Evolutionary conservation across 192 early-diverging fungal species (phyloP), one percentile per base, ranked within the genome.

Genomic region (Backusella parvicylindrica): DNA sequence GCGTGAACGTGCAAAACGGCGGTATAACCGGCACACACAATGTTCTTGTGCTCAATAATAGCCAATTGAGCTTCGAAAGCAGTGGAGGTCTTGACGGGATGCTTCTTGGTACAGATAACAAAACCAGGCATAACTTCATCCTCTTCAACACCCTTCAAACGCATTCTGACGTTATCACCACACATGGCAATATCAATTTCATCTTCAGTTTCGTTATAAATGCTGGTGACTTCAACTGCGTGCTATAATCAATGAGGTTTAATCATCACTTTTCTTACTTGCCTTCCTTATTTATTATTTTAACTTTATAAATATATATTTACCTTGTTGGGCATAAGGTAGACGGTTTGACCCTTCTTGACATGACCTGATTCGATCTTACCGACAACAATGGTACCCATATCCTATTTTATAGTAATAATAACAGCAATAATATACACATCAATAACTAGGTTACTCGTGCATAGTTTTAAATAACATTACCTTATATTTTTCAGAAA

Each of bases 331-430:
- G 98, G 98, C 97, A 99, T 97, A 69, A 99, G 81, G 37, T 97
- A 64, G 2, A 99, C 86, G 73, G 74, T 78, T 70, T 96, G 92
- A 37, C 96, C 96, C 86, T 96, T 93, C 84, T 89, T 93, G 72
- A 99, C 82, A 63, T 86, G 84, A 32, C 98, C 98, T 36, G 95
- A 93, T 83, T 99, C 98, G 71, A 99, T 89, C 88, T 99, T 99
- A 73, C 98, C 98, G 16, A 91, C 91, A 38, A 98, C 88, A 40
- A 99, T 83, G 1, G 95, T 97, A 70, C 98, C 98, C 97, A 99
- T 97, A 79, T 99, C 97, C 91, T 88, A 33, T 49, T 16, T 40
- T 75, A 16, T 49, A 74, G 26, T 12, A 11, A 1, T 43, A 43
- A 15, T 43, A 43, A 12, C 2, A 11, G 11, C 41, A 3, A n/a